A percentile compares a stretch with the other conserved stretches of the same genome.
Conservation (phyloP, 2,329 filamentous ascomycete species). For the Akanthomyces uredinophilus region DNA sequence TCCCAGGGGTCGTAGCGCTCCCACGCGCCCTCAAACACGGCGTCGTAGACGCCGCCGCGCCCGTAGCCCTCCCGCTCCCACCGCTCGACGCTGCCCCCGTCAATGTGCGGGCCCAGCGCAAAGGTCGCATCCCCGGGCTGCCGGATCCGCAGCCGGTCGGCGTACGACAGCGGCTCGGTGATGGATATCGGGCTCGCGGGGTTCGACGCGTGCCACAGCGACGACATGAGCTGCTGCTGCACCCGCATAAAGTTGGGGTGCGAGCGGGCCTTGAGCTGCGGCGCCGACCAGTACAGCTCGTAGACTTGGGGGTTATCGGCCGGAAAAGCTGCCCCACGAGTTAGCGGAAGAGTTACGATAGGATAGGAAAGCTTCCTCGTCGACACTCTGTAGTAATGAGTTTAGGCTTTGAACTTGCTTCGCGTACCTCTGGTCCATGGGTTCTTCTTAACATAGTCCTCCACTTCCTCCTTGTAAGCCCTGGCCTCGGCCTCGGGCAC, state of each 20-base stretch:
- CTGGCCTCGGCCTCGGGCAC: constrained; percentile 58
- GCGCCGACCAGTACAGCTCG: constrained; percentile 69
- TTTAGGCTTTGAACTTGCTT: neutral
- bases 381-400: neutral
- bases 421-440: constrained; percentile 48
- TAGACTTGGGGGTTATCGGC: constrained; percentile 63
- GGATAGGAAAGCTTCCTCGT: neutral
- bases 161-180: constrained; percentile 59
- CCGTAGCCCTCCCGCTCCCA: constrained; percentile 70
- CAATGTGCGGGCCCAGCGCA: constrained; percentile 66
- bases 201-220: constrained; percentile 54
- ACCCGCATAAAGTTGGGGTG: constrained; percentile 59
- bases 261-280: constrained; percentile 62
- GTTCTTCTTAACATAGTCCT: constrained; percentile 62
- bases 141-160: constrained; percentile 66
- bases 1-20: constrained; percentile 82
- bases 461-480: constrained; percentile 58
- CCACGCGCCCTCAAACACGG: constrained; percentile 70
- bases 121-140: constrained; percentile 66
- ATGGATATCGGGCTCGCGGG: constrained; percentile 43
- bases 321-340: constrained; percentile 51
- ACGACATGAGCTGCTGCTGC: constrained; percentile 57
- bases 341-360: neutral
- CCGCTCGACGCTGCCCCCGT: constrained; percentile 69
- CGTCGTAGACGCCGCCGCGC: constrained; percentile 62